phyloP scores from a whole-genome alignment of 495 filamentous ascomycete genomes.

The Trichoderma orchidacearum region DNA sequence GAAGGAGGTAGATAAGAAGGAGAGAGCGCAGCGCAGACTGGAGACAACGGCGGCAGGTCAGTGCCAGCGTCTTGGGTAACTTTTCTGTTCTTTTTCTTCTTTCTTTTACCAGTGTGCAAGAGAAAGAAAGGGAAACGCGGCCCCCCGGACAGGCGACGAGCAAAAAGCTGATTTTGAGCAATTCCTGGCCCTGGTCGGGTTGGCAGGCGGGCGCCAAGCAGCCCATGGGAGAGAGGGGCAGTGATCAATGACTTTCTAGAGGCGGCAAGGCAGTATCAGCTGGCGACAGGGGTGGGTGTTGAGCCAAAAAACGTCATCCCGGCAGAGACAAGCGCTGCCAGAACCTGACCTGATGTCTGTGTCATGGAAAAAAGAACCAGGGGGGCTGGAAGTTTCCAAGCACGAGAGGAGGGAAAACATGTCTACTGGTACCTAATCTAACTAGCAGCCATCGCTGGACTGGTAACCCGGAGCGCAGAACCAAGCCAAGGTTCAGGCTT shows the following conservation, averaged over 20 bases:
- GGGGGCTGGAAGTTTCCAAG: background rate
- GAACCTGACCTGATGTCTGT: background rate
- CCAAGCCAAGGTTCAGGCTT: too few relatives aligned
- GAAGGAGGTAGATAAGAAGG: background rate
- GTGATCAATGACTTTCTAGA: slow-evolving; percentile 1
- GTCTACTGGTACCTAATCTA: too few relatives aligned
- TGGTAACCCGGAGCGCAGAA: too few relatives aligned
- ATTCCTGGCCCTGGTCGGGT: background rate
- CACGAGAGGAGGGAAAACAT: background rate
- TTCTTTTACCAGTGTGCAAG: too few relatives aligned
- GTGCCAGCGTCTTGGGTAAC: background rate
- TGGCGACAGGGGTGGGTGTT: background rate
- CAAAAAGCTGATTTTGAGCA: background rate
- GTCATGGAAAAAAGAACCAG: background rate
- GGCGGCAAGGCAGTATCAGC: slow-evolving; percentile 1
- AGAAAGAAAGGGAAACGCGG: too few relatives aligned
- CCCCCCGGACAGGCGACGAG: background rate
- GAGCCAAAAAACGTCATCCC: background rate
- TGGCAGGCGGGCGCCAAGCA: background rate
- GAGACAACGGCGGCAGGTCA: background rate
- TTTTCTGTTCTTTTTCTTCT: too few relatives aligned
- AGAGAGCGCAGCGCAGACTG: background rate
- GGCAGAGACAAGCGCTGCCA: background rate
- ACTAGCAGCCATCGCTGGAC: too few relatives aligned
- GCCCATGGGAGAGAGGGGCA: background rate